Percentiles rank a stretch among this genome's conserved stretches.
phyloP scores from a whole-genome alignment of 305 asterid genomes.

The Fraxinus baroniana region DNA sequence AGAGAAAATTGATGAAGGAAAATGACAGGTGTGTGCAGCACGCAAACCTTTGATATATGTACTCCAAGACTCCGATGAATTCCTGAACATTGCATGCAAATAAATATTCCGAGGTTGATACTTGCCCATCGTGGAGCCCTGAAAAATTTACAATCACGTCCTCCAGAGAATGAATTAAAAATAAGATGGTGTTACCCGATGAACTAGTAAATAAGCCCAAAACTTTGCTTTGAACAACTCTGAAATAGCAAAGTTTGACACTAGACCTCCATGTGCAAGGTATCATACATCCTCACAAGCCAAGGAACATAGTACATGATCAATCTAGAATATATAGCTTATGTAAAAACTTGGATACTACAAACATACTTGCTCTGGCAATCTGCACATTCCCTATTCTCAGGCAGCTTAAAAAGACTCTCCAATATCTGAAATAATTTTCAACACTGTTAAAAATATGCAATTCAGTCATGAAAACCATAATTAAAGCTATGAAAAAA shows the following conservation, averaged over 20 bases:
- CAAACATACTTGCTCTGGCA: constrained; percentile 67
- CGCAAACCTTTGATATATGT: constrained; percentile 80
- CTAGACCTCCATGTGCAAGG: background rate
- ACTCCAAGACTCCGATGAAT: constrained; percentile 92
- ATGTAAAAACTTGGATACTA: constrained; percentile 6
- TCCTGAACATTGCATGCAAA: constrained; percentile 95
- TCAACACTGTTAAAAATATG: constrained; percentile 3
- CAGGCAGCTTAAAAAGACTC: constrained; percentile 77
- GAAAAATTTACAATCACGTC: constrained; percentile 20
- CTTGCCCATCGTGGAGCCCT: constrained; percentile 99
- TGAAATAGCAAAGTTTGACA: background rate
- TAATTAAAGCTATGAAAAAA: background rate
- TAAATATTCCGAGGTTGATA: constrained; percentile 83
- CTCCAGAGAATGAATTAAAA: background rate
- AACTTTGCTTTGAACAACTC: background rate
- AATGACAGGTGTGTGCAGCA: background rate
- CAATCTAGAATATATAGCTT: background rate
- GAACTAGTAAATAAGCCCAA: background rate
- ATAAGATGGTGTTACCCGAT: background rate
- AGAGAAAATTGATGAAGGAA: background rate
- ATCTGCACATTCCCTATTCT: constrained; percentile 92
- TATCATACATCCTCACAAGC: background rate
- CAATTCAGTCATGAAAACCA: constrained; percentile 17
- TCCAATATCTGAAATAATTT: constrained; percentile 54
- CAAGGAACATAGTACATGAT: background rate